Base-by-base conservation (phyloP, 2,329 filamentous ascomycete genomes). In the Trichoderma semiorbis region DNA sequence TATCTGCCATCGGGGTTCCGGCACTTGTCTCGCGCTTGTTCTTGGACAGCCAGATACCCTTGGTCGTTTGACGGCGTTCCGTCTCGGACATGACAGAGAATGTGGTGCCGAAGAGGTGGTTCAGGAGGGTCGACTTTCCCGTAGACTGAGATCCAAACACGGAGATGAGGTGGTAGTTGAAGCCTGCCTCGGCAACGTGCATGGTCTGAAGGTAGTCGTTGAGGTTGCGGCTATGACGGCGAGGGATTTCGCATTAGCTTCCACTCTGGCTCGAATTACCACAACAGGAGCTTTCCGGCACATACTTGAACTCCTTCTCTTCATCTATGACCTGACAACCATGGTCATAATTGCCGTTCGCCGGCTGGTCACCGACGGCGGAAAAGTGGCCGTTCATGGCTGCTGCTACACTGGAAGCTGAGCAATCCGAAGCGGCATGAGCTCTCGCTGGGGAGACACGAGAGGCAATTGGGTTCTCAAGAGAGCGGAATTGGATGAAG, bases 41-140 rank as follows among this genome's bases (percentile, higher is more conserved):
- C 85, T 97, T 97, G 75, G 95, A 97, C 92, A 99, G 92, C 96
- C 96, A 99, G 80, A 99, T 99, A 79, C 96, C 96, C 86, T 98
- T 99, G 58, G 96, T 99, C 0, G 96, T 99, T 86, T 99, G 96
- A 74, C 94, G 91, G 75, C 96, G 90, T 82, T 98, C 94, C 74
- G 90, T 88, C 86, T 99, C 96, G 77, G 94, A 93, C 96, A 99
- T 99, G 80, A 99, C 95, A 76, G 94, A 95, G 84, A 99, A 99
- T 71, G 95, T 88, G 76, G 96, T 99, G 74, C 94, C 93, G 81
- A 99, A 99, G 71, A 99, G 90, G 83, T 95, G 88, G 85, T 99
- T 99, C 75, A 99, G 90, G 60, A 99, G 88, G 7, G 96, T 99
- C 60, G 96, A 98, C 85, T 99, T 99, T 77, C 96, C 96, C 43